Base-by-base conservation (phyloP, 108 stramenopile genomes). In the Epipyxis sp. region DNA sequence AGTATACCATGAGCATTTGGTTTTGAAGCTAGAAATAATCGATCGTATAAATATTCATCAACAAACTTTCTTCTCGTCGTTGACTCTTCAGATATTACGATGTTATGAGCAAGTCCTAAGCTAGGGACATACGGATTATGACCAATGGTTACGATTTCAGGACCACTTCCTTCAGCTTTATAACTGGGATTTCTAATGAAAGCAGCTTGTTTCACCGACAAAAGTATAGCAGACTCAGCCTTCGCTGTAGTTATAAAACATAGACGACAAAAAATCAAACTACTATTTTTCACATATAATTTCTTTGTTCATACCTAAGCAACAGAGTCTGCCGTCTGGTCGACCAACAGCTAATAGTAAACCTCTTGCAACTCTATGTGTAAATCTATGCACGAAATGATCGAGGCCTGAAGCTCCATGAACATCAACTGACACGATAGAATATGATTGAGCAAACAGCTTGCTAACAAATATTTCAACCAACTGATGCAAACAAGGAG, bases 321-420 rank as follows among this genome's bases (percentile, higher is more conserved):
- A 90, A 45, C 89, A 86, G 25, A 93, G 85, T 6, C 91, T 82
- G 1, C 92, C 92, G 59, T 93, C 92, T n/a, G 92, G 92, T 0
- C 92, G 80, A 27, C 92, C 92, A 69, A 90, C 90, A 6, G 91
- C 86, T 0, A 91, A 78, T 39, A 93, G 77, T 20, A 86, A 69
- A 20, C 92, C 92, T 1, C 92, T 83, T 1, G 86, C 90, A 25
- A 93, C 91, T 50, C 89, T 69, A 61, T 90, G 90, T n/a, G 89
- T 90, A 58, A 89, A 85, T 3, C 90, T 83, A 81, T 93, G 92
- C 32, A 93, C 90, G 16, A 93, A 86, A 68, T 93, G 91, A 76
- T 93, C 92, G 25, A 80, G 42, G 35, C 90, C 88, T 82, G 90
- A 91, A 0, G 87, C 92, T 41, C 81, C 81, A 37, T 91, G 76